These are phyloP conservation scores for Arthroderma sp. DNA, from an alignment of 2,329 filamentous ascomycete genomes.

Conservation along the genomic window DNA sequence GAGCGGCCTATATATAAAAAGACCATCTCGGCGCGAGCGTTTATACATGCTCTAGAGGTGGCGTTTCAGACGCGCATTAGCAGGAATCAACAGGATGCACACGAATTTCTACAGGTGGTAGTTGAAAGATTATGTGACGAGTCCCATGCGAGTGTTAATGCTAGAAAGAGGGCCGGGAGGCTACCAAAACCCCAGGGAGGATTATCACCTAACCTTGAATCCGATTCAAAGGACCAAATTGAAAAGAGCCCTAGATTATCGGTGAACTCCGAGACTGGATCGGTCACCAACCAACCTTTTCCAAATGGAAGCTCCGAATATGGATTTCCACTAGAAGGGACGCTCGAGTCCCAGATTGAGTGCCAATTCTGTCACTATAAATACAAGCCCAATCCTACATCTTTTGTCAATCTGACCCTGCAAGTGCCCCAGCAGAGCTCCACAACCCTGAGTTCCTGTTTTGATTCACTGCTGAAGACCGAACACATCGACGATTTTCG, in stretches of 20 bases:
- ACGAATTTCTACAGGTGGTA: slow-evolving; percentile 91
- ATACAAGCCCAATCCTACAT: slow-evolving; percentile 68
- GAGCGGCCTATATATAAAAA: slow-evolving; percentile 89
- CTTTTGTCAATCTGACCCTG: slow-evolving; percentile 82
- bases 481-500: slow-evolving; percentile 96
- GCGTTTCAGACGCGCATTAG: slow-evolving; percentile 87
- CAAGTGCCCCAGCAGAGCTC: slow-evolving; percentile 75
- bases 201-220: not conserved
- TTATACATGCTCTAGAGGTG: slow-evolving; percentile 68
- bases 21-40: slow-evolving; percentile 75
- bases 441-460: slow-evolving; percentile 72
- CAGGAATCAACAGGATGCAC: slow-evolving; percentile 89
- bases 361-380: slow-evolving; percentile 83
- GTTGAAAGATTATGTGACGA: slow-evolving; percentile 87
- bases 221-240: not conserved
- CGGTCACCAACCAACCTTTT: slow-evolving; percentile 12
- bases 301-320: slow-evolving; percentile 22
- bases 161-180: slow-evolving; percentile 38
- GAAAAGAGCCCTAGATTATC: slow-evolving; percentile 14
- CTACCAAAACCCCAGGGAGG: not conserved
- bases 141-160: slow-evolving; percentile 71
- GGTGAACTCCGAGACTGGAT: slow-evolving; percentile 11
- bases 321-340: slow-evolving; percentile 84
- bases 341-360: slow-evolving; percentile 86
- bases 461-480: slow-evolving; percentile 86